Percentiles rank a stretch among this genome's conserved stretches.
Conservation (phyloP, 2,329 filamentous ascomycete genomes). For the Monilinia laxa region DNA sequence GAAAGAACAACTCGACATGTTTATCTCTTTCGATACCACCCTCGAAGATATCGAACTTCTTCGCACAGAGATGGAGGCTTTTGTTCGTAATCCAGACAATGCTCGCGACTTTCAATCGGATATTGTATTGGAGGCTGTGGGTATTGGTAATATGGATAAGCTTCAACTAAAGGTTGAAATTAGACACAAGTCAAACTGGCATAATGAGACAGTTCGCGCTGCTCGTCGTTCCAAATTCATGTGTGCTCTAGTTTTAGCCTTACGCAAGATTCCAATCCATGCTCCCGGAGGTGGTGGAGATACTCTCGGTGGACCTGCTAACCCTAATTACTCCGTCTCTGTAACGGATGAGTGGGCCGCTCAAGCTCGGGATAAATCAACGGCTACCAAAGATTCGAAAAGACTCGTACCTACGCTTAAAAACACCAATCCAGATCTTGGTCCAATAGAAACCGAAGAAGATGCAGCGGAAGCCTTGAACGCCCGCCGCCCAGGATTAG, state of each 20-base stretch:
- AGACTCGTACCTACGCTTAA: constrained; percentile 58
- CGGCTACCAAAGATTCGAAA: constrained; percentile 59
- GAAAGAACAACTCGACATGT: constrained; percentile 76
- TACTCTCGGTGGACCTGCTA: constrained; percentile 62
- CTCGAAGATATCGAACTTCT: constrained; percentile 89
- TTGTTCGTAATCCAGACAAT: constrained; percentile 82
- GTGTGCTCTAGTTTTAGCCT: constrained; percentile 81
- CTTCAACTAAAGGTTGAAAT: constrained; percentile 80
- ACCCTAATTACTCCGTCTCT: constrained; percentile 78
- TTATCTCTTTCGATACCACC: constrained; percentile 79
- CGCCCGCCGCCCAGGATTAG: constrained; percentile 29
- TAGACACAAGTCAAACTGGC: constrained; percentile 90
- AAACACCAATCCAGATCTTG: constrained; percentile 24
- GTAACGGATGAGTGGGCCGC: constrained; percentile 68
- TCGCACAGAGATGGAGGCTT: constrained; percentile 78
- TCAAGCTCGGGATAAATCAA: constrained; percentile 59
- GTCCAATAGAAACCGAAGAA: constrained; percentile 39
- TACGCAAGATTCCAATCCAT: constrained; percentile 85
- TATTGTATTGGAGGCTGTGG: constrained; percentile 72
- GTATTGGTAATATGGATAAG: constrained; percentile 85
- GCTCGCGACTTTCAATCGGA: constrained; percentile 87
- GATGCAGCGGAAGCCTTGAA: constrained; percentile 46
- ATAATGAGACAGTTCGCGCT: constrained; percentile 79
- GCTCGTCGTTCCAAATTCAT: constrained; percentile 92
- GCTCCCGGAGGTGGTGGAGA: constrained; percentile 72